Evolutionary conservation across 2,329 filamentous ascomycete species (phyloP), one percentile per base, ranked within the genome.

Genomic region (Chrysoporthe puriensis): DNA sequence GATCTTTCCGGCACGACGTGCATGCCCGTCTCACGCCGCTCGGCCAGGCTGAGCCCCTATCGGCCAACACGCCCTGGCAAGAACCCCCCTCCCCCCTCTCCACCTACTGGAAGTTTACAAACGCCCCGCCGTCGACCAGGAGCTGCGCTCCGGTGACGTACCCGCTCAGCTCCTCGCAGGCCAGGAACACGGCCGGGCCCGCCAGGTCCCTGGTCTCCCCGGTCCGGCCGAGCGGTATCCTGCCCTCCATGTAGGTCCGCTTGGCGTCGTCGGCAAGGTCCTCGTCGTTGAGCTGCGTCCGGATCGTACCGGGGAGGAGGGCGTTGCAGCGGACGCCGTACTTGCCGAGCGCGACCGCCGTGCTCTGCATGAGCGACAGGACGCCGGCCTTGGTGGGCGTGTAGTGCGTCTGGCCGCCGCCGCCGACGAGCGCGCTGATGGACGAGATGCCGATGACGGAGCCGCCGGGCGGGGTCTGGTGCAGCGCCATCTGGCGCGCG

Each of bases 311-410:
- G 0, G 93, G 93, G 16, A 97, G 79, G 65, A 97, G 79, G 1
- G 93, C 92, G 77, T 97, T 97, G 77, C 93, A 96, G 63, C 93
- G 81, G 65, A 97, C 94, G 5, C 84, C 83, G 77, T 96, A 86
- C 74, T 87, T 85, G 0, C 93, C 93, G 57, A 97, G 79, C 9
- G 93, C 92, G 44, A 92, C 91, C 0, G 93, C 93, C 48, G 88
- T 89, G 71, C 90, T 93, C 81, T 97, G 93, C 87, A 96, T 96
- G 57, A 97, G 83, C 59, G 88, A 91, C 48, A 92, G 76, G 2
- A 97, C 85, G 2, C 92, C 93, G 0, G 93, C 93, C 79, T 97
- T 97, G 18, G 93, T 96, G 11, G 93, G 92, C 18, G 93, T 96
- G 79, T 96, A 97, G 76, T 97, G 93, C 36, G 88, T 90, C 80